Base-by-base conservation (phyloP, 495 filamentous ascomycete species). In the Lophiostoma macrostomum region DNA sequence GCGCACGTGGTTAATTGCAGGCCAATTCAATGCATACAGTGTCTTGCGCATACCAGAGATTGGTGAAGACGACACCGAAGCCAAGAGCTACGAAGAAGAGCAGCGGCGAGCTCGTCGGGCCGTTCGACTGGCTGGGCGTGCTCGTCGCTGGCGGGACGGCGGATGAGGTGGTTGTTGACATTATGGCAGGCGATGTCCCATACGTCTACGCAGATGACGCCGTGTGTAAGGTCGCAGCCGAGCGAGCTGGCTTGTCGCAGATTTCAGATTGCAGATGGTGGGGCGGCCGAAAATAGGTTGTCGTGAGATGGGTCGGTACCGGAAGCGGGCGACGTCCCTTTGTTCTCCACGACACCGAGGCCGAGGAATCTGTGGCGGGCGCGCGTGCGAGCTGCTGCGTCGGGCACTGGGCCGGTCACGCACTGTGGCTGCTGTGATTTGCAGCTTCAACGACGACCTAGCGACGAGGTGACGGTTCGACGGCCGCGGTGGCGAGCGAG, bases 61-160 rank as follows among this genome's bases (percentile, higher is more conserved):
- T 99, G 29, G 93, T 99, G 66, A 99, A 99, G 18, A 99, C 93
- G 20, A 99, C 94, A 50, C 93, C 93, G 66, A 99, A 99, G 5
- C 93, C 93, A 45, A 99, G 74, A 8, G 94, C 93, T 24, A 98
- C 93, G 68, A 98, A 97, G 68, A 98, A 98, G 2, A 98, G 77
- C 39, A 99, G 71, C 19, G 93, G 94, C 6, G 88, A 94, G 59
- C 81, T 93, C n/a, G 87, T 90, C n/a, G 82, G 77, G 4, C 78
- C 75, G 32, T 47, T 53, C 18, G 39, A 27, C 6, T 38, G 32
- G 27, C 36, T 32, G 20, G 27, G 20, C 50, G n/a, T 29, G 19
- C 40, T 41, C 5, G 35, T 4, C 37, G 50, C 34, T 24, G 53
- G 40, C 14, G 53, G 46, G 6, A 37, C 22, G 12, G 37, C 27